Evolutionary conservation across 768 basidiomycete genomes (phyloP).

Genomic region (Gymnopilus junonius): DNA sequence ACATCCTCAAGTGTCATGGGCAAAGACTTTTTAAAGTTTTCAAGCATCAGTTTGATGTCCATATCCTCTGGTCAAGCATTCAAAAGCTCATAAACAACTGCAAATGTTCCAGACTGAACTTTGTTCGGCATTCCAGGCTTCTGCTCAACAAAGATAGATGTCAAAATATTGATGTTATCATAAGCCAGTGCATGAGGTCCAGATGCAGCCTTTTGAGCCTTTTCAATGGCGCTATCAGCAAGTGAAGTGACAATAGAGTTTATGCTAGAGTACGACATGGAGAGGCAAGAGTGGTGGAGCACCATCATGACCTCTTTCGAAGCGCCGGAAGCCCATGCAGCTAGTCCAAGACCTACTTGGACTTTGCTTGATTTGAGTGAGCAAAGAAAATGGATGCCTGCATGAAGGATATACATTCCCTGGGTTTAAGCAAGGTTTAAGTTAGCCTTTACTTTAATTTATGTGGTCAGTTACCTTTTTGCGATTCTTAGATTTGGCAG

Average conservation of each 20-base stretch:
- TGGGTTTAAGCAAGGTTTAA: background rate
- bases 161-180: constrained; percentile 33
- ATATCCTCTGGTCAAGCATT: constrained; percentile 24
- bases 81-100: constrained; percentile 31
- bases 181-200: constrained; percentile 14
- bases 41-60: constrained; percentile 27
- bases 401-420: constrained; percentile 12
- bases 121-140: constrained; percentile 26
- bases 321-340: constrained; percentile 16
- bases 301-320: constrained; percentile 11
- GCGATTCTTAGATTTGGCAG: constrained; percentile 7
- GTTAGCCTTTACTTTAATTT: background rate
- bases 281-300: constrained; percentile 14
- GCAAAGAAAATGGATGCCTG: constrained; percentile 15
- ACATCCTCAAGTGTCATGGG: constrained; percentile 14
- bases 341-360: constrained; percentile 16
- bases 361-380: constrained; percentile 12
- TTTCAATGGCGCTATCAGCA: constrained; percentile 6
- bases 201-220: background rate
- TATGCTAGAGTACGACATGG: constrained; percentile 11
- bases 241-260: constrained; percentile 1
- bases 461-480: background rate
- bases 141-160: constrained; percentile 37
- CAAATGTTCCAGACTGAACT: constrained; percentile 40
- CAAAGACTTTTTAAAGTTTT: constrained; percentile 10